Evolutionary conservation across 345 rosid genomes (phyloP).

Genomic region (Pelargonium nanum): DNA sequence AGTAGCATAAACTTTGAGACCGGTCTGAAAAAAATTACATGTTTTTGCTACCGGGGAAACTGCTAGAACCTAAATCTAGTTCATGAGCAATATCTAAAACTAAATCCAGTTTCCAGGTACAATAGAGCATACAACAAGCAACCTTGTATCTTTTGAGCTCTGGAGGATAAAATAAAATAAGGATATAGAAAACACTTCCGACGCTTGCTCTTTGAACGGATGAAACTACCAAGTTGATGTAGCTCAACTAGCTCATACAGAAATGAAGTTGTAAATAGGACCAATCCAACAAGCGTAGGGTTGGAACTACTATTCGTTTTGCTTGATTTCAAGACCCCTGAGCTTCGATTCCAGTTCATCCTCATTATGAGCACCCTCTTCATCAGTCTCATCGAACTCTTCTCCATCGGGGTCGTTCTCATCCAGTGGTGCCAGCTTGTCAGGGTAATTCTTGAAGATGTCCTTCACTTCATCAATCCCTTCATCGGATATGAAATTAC

Average conservation of each 20-base stretch:
- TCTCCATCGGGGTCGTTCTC: slow-evolving; percentile 79
- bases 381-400: slow-evolving; percentile 52
- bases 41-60: too few species aligned
- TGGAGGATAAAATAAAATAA: slow-evolving; percentile 6
- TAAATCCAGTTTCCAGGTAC: slow-evolving; percentile 4
- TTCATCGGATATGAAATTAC: slow-evolving; percentile 74
- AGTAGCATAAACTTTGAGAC: too few species aligned
- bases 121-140: slow-evolving; percentile 4
- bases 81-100: slow-evolving; percentile 9
- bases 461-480: slow-evolving; percentile 72
- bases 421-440: slow-evolving; percentile 55
- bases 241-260: too few species aligned
- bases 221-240: too few species aligned
- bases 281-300: too few species aligned
- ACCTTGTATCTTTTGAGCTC: not conserved
- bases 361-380: slow-evolving; percentile 33
- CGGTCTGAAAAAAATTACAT: not conserved
- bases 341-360: slow-evolving; percentile 68
- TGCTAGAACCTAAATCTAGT: too few species aligned
- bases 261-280: not conserved
- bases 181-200: too few species aligned
- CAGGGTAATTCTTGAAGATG: slow-evolving; percentile 41
- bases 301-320: slow-evolving; percentile 23
- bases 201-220: too few species aligned
- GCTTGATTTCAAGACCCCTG: slow-evolving; percentile 53